Base-by-base conservation (phyloP, 768 basidiomycete genomes). In the Pholiota molesta region DNA sequence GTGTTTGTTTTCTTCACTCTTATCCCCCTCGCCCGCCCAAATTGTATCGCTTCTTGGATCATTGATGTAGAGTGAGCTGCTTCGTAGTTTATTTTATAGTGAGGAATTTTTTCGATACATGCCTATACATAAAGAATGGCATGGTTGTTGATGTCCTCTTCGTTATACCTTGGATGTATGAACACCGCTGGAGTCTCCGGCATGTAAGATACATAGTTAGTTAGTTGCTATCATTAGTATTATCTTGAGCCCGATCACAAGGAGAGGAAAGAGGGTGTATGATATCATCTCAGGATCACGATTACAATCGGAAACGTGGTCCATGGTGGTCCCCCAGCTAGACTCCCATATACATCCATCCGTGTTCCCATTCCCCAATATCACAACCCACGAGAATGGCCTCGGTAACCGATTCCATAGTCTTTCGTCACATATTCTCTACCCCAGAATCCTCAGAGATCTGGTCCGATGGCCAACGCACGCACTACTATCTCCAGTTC, bases 401-500 rank as follows among this genome's bases (percentile, higher is more conserved):
- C 23, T 69, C 71, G 42, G 74, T 73, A 52, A 73, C 73, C 14
- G 74, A 78, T 66, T 78, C 75, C 6, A 31, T 71, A 19, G 70
- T 82, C 33, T 81, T 81, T 59, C 72, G 72, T 37, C 69, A 73
- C 61, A 74, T 80, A 49, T 81, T 80, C 67, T 79, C 80, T 29
- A 78, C 78, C 5, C 66, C 71, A 19, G 70, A 72, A 19, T 68
- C 73, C 7, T 74, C 79, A 7, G 64, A 67, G 54, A 74, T 81
- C 62, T 81, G 81, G 80, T 78, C 76, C 23, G 81, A 81, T 63
- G 65, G 61, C 21, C 62, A 66, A 47, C 70, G 76, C 21, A 76
- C 74, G 16, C 64, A 66, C 47, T 75, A 75, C 61, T 77, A 76
- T 62, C 72, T 76, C 26, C 62, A 67, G 44, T 76, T 75, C 54